These are phyloP conservation scores for Arxiozyma slooffiae DNA, from an alignment of 1,139 yeast species.

Conservation along the genomic window DNA sequence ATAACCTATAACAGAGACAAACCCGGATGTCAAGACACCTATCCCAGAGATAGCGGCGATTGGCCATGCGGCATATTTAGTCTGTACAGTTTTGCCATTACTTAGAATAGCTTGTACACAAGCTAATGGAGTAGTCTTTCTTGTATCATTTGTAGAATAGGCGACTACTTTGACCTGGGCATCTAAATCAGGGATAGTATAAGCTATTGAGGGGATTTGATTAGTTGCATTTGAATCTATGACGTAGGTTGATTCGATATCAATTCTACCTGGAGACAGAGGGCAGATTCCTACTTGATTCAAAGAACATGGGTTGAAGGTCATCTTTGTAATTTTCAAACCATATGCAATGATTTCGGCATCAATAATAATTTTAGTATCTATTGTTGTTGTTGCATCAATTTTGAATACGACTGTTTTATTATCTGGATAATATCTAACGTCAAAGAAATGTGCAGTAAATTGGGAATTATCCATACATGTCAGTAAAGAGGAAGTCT, in stretches of 20 bases:
- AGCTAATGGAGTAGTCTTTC: conserved; percentile 46
- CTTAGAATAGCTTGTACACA: conserved; percentile 84
- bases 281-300: conserved; percentile 65
- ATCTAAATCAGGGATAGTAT: conserved; percentile 86
- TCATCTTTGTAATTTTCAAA: conserved; percentile 47
- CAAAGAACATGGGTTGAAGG: conserved; percentile 55
- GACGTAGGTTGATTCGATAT: conserved; percentile 45
- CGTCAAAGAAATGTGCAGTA: conserved; percentile 80
- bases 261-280: conserved; percentile 76
- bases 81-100: conserved; percentile 91
- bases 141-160: conserved; percentile 39
- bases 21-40: conserved; percentile 80
- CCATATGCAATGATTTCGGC: conserved; percentile 76
- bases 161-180: conserved; percentile 77
- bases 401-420: conserved; percentile 55
- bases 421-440: conserved; percentile 58
- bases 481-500: conserved; percentile 68
- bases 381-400: conserved; percentile 70
- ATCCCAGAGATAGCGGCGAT: conserved; percentile 85
- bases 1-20: conserved; percentile 79
- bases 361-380: conserved; percentile 61
- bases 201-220: conserved; percentile 72
- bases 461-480: conserved; percentile 89
- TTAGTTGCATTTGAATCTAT: conserved; percentile 37
- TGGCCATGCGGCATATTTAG: conserved; percentile 93